These are phyloP conservation scores for Pisolithus tinctorius DNA, from an alignment of 768 basidiomycete species.

Conservation along the genomic window DNA sequence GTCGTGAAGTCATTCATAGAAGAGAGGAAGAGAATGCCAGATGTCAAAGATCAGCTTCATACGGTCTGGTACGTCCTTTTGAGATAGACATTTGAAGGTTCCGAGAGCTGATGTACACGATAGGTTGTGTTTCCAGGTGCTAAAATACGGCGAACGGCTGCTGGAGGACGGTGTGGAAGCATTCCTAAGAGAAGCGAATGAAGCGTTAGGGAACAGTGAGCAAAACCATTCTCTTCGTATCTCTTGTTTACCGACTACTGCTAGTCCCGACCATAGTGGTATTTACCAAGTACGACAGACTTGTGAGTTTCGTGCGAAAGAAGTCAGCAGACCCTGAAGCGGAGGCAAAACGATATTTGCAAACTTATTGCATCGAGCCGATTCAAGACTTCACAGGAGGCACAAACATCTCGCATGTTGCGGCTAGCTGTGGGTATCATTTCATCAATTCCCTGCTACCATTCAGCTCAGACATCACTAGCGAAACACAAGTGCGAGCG, in stretches of 20 bases:
- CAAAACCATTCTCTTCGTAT: background rate
- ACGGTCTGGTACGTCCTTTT: slow-evolving; percentile 7
- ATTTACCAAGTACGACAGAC: slow-evolving; percentile 5
- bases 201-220: slow-evolving; percentile 2
- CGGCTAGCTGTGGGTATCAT: background rate
- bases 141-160: background rate
- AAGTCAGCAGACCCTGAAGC: background rate
- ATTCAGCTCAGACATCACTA: background rate
- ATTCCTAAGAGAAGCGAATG: background rate
- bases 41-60: slow-evolving; percentile 8
- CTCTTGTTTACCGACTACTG: background rate
- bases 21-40: background rate
- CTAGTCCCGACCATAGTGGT: slow-evolving; percentile 2
- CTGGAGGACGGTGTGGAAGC: slow-evolving; percentile 2
- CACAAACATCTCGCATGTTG: background rate
- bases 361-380: background rate
- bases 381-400: background rate
- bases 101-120: background rate
- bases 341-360: background rate
- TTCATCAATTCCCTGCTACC: background rate
- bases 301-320: background rate
- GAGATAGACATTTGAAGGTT: background rate
- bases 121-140: background rate
- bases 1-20: slow-evolving; percentile 8
- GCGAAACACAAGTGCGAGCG: background rate